phyloP scores from a whole-genome alignment of 495 filamentous ascomycete genomes.

The Penicillium egyptiacum region DNA sequence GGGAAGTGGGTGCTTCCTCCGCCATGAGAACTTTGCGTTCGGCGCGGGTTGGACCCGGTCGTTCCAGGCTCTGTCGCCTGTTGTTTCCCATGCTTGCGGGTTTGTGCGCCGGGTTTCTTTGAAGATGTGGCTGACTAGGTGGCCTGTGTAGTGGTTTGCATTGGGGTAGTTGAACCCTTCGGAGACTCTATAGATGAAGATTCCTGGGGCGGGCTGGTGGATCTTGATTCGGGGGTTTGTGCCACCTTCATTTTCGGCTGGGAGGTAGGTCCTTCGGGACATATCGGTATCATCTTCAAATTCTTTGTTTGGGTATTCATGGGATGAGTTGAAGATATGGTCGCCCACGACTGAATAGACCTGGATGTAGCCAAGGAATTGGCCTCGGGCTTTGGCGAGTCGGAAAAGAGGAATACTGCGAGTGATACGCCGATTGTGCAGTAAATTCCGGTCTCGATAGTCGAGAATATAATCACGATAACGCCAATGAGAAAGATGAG shows the following conservation, averaged over 20 bases:
- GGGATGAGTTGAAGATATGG: conserved; percentile 56
- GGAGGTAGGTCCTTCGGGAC: conserved; percentile 62
- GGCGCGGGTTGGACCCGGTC: conserved; percentile 73
- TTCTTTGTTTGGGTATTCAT: conserved; percentile 29
- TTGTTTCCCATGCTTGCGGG: conserved; percentile 54
- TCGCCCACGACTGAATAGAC: conserved; percentile 82
- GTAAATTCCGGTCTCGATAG: conserved; percentile 90
- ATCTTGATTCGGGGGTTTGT: conserved; percentile 80
- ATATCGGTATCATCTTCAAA: conserved; percentile 50
- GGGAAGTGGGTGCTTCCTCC: conserved; percentile 51
- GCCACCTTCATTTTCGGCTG: conserved; percentile 77
- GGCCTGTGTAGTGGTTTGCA: conserved; percentile 80
- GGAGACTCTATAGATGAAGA: conserved; percentile 93
- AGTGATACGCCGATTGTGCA: conserved; percentile 69
- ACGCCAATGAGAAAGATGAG: conserved; percentile 94
- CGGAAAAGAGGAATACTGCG: conserved; percentile 78
- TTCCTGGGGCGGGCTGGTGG: conserved; percentile 75
- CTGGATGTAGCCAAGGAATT: conserved; percentile 81
- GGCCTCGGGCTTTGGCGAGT: conserved; percentile 74
- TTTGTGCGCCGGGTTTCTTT: conserved; percentile 71
- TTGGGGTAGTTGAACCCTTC: conserved; percentile 96
- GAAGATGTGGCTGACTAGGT: conserved; percentile 72
- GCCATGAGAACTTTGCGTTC: conserved; percentile 21
- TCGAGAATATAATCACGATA: conserved; percentile 78
- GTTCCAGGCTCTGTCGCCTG: conserved; percentile 91